These are phyloP conservation scores for Diaporthe sp. DNA, from an alignment of 2,329 filamentous ascomycete genomes.

Conservation along the genomic window DNA sequence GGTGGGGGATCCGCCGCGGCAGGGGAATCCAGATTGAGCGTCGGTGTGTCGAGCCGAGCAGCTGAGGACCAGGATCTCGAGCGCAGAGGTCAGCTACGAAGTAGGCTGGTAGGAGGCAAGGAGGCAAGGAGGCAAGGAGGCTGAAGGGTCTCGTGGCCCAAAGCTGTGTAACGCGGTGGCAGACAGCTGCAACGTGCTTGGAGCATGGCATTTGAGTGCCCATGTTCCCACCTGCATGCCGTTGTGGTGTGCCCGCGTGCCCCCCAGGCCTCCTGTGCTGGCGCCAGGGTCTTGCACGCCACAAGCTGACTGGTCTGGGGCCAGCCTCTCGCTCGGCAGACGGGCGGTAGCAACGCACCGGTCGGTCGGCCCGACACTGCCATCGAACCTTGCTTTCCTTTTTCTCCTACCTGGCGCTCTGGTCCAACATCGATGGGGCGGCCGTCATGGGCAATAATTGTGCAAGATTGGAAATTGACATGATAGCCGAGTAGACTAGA, in stretches of 20 bases:
- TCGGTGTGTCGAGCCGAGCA: slow-evolving; percentile 13
- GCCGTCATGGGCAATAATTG: background rate
- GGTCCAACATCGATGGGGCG: no score
- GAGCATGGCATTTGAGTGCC: background rate
- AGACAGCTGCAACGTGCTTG: slow-evolving; percentile 17
- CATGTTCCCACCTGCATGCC: background rate
- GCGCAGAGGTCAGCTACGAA: background rate
- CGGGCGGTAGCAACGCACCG: background rate
- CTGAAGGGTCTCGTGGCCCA: background rate
- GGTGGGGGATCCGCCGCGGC: background rate
- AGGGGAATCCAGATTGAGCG: background rate
- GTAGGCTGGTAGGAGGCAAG: no score
- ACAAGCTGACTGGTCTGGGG: background rate
- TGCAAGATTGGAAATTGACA: background rate
- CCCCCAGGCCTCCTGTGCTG: background rate
- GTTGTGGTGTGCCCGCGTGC: background rate
- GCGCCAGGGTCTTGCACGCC: background rate
- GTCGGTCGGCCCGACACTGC: slow-evolving; percentile 8
- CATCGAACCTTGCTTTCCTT: background rate
- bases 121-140: background rate
- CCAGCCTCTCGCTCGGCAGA: background rate
- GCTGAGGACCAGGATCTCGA: slow-evolving; percentile 5
- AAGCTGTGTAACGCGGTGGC: slow-evolving; percentile 2
- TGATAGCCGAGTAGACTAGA: background rate
- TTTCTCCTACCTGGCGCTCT: background rate